phyloP scores from a whole-genome alignment of 2,329 filamentous ascomycete species.

The Pyrenophora teres region DNA sequence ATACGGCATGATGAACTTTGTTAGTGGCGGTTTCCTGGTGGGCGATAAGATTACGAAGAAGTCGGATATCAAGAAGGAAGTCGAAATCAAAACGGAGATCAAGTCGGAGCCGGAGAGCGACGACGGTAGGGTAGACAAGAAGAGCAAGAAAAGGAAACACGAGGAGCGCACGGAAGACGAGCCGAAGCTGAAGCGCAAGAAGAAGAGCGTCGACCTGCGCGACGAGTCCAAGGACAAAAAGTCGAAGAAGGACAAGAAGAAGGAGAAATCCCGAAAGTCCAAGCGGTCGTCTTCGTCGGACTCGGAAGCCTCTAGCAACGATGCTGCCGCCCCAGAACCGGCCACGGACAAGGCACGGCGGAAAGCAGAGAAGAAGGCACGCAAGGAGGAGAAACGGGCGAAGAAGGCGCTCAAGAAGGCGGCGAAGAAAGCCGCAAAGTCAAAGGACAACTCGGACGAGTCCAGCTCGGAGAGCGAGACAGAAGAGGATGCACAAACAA shows the following conservation, averaged over 20 bases:
- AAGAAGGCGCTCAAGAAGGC: conserved; percentile 57
- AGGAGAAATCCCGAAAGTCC: conserved; percentile 34
- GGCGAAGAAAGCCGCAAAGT: conserved; percentile 48
- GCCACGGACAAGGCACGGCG: conserved; percentile 50
- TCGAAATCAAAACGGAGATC: conserved; percentile 41
- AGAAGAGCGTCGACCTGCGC: conserved; percentile 43
- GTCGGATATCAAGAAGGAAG: conserved; percentile 48
- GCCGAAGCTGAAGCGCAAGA: conserved; percentile 44
- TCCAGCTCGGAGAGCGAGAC: conserved; percentile 35
- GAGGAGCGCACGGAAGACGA: conserved; percentile 39
- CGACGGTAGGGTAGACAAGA: conserved; percentile 25
- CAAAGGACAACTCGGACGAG: conserved; percentile 27
- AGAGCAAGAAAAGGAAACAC: conserved; percentile 43
- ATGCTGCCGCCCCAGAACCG: conserved; percentile 34
- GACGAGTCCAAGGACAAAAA: conserved; percentile 36
- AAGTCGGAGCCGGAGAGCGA: conserved; percentile 50
- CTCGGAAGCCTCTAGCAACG: conserved; percentile 24
- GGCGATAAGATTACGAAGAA: conserved; percentile 61
- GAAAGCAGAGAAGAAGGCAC: conserved; percentile 51
- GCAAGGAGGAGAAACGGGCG: conserved; percentile 51
- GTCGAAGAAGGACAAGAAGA: conserved; percentile 42
- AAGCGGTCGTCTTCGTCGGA: conserved; percentile 29
- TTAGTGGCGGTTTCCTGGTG: conserved; percentile 76
- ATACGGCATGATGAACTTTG: conserved; percentile 82
- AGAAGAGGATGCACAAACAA: conserved; percentile 38